Conservation (phyloP, 495 filamentous ascomycete genomes). For the Penicillium verhagenii region DNA sequence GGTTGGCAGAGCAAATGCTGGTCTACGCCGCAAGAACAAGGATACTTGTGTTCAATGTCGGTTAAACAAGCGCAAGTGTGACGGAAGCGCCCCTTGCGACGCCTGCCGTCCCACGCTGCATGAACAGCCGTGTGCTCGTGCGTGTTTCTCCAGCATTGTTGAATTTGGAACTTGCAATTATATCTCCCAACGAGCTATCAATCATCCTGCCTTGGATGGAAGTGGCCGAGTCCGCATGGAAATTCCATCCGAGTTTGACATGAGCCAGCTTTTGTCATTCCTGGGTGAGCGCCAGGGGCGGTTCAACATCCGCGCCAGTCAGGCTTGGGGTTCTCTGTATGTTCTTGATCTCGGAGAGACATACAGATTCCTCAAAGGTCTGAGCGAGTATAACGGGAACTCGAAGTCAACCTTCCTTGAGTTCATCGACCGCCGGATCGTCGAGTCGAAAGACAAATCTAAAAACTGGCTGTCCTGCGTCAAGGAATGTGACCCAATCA, state of each 20-base stretch:
- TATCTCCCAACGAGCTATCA: slow-evolving; percentile 51
- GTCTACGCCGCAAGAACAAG: slow-evolving; percentile 48
- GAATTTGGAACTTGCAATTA: slow-evolving; percentile 53
- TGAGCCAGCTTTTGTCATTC: slow-evolving; percentile 41
- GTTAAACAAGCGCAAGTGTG: slow-evolving; percentile 52
- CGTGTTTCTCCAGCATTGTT: slow-evolving; percentile 51
- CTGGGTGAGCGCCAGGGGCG: slow-evolving; percentile 42
- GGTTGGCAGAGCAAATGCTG: slow-evolving; percentile 46
- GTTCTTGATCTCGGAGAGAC: slow-evolving; percentile 44
- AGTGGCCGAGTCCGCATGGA: slow-evolving; percentile 38
- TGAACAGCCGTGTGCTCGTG: slow-evolving; percentile 48
- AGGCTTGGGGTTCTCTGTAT: slow-evolving; percentile 46
- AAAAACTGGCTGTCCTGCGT: slow-evolving; percentile 50
- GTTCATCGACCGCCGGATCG: slow-evolving; percentile 47
- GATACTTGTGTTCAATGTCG: slow-evolving; percentile 51
- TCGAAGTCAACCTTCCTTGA: slow-evolving; percentile 46
- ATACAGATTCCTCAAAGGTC: slow-evolving; percentile 43
- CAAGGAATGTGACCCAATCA: slow-evolving; percentile 46
- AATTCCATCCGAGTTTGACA: slow-evolving; percentile 43
- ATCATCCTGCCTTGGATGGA: slow-evolving; percentile 42
- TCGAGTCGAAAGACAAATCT: slow-evolving; percentile 49
- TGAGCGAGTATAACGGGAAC: slow-evolving; percentile 49
- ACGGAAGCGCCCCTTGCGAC: slow-evolving; percentile 49
- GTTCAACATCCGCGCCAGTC: slow-evolving; percentile 50
- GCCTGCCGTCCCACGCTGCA: slow-evolving; percentile 48